phyloP scores from a whole-genome alignment of 2,329 filamentous ascomycete genomes.

The Madurella mycetomatis region DNA sequence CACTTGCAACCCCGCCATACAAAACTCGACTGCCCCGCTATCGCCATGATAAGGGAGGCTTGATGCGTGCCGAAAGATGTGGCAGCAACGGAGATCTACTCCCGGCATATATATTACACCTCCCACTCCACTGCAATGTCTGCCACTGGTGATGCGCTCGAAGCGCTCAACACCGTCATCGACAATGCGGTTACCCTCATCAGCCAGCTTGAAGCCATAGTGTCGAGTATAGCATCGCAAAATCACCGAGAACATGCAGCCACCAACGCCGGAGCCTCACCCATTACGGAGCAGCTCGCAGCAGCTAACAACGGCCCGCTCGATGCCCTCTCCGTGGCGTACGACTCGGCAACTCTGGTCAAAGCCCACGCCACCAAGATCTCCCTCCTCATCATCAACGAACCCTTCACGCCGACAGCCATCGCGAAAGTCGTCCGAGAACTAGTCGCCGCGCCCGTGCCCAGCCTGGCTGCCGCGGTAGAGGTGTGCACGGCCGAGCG shows the following conservation, averaged over 20 bases:
- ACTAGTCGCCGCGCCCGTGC: conserved; percentile 67
- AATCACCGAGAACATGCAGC: conserved; percentile 18
- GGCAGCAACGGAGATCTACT: neutral
- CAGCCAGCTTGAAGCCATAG: conserved; percentile 33
- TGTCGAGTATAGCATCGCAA: conserved; percentile 37
- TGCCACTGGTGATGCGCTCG: conserved; percentile 17
- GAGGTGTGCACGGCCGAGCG: conserved; percentile 57
- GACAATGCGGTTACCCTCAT: conserved; percentile 25
- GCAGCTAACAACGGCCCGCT: conserved; percentile 26
- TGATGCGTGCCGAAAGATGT: neutral
- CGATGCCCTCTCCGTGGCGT: conserved; percentile 63
- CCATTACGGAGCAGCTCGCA: conserved; percentile 9
- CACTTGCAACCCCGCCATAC: neutral
- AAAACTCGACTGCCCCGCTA: neutral
- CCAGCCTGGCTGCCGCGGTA: conserved; percentile 66
- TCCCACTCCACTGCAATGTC: conserved; percentile 11
- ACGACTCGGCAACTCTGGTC: conserved; percentile 67
- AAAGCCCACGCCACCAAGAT: conserved; percentile 83
- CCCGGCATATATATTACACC: neutral
- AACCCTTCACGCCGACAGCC: conserved; percentile 79
- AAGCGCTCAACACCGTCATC: conserved; percentile 23
- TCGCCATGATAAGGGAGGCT: neutral
- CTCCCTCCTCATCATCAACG: conserved; percentile 78
- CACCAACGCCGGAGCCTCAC: conserved; percentile 15
- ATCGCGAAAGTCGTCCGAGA: conserved; percentile 66